Evolutionary conservation across 2,329 filamentous ascomycete genomes (phyloP).

Genomic region (Pseudogymnoascus pannorum): DNA sequence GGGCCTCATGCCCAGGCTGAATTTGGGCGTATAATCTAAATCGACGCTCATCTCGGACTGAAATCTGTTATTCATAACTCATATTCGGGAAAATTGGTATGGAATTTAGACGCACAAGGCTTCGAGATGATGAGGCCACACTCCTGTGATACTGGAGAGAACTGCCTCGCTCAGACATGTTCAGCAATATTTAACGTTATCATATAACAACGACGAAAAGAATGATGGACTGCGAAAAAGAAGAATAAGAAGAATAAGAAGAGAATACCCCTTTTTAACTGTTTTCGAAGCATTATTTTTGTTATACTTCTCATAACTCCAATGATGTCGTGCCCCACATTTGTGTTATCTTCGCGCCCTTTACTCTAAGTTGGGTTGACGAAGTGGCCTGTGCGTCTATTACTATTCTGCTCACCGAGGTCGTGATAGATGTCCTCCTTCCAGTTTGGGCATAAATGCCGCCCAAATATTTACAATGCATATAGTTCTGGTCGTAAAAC

Average conservation of each 20-base stretch:
- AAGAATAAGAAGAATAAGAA: not conserved
- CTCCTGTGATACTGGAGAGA: constrained; percentile 13
- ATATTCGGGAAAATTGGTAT: not conserved
- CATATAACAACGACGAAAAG: not conserved
- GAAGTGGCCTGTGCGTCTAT: not conserved
- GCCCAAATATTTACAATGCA: not conserved
- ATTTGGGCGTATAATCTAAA: constrained; percentile 12
- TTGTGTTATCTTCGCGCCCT: not conserved
- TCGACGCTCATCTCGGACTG: constrained; percentile 15
- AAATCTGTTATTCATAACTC: not conserved
- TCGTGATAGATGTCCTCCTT: not conserved
- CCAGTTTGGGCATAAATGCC: not conserved
- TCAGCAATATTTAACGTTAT: not conserved
- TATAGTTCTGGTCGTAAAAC: too few relatives aligned
- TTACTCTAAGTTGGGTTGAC: not conserved
- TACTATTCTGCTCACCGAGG: not conserved
- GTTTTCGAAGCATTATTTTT: not conserved
- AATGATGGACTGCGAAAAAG: not conserved
- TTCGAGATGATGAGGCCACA: constrained; percentile 3
- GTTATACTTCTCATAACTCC: not conserved
- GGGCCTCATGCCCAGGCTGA: constrained; percentile 6
- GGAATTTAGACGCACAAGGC: not conserved
- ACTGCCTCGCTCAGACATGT: constrained; percentile 10
- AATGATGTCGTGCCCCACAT: not conserved
- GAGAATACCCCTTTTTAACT: not conserved